These are phyloP conservation scores for Salix koriyanagi DNA, from an alignment of 345 rosid genomes.

Conservation along the genomic window DNA sequence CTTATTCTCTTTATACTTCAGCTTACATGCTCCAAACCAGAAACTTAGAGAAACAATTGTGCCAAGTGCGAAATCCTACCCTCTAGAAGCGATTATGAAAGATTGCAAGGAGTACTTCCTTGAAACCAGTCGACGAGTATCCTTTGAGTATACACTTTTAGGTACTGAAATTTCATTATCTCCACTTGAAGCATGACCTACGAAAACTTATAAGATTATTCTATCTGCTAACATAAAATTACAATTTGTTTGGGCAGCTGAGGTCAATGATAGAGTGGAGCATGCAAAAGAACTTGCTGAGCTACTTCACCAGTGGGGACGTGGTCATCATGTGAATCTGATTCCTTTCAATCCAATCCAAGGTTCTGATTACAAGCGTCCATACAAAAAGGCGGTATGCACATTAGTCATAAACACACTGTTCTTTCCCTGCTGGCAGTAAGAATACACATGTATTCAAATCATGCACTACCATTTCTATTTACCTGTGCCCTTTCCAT, in stretches of 20 bases:
- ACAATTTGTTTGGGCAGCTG: slow-evolving; percentile 50
- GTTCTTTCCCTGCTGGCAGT: background rate
- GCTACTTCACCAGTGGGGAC: slow-evolving; percentile 78
- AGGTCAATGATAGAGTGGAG: slow-evolving; percentile 76
- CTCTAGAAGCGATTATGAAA: slow-evolving; percentile 82
- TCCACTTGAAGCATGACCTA: background rate
- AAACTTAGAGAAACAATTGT: slow-evolving; percentile 81
- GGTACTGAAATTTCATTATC: slow-evolving; percentile 39
- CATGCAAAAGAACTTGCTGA: slow-evolving; percentile 82
- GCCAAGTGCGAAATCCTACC: slow-evolving; percentile 95
- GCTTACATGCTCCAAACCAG: slow-evolving; percentile 95
- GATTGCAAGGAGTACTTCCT: slow-evolving; percentile 83
- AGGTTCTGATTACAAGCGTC: slow-evolving; percentile 79
- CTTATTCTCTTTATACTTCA: slow-evolving; percentile 24
- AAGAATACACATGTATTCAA: background rate
- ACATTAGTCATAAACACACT: background rate
- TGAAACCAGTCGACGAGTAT: slow-evolving; percentile 76
- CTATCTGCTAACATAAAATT: background rate
- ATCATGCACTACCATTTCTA: slow-evolving; percentile 1
- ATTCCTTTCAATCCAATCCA: slow-evolving; percentile 92
- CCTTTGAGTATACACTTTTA: slow-evolving; percentile 91
- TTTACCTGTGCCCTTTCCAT: slow-evolving; percentile 1
- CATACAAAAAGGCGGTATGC: slow-evolving; percentile 70
- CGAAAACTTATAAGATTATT: background rate
- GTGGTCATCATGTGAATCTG: slow-evolving; percentile 74